These are phyloP conservation scores for Juglanconis sp. DNA, from an alignment of 2,329 filamentous ascomycete species.

Conservation along the genomic window DNA sequence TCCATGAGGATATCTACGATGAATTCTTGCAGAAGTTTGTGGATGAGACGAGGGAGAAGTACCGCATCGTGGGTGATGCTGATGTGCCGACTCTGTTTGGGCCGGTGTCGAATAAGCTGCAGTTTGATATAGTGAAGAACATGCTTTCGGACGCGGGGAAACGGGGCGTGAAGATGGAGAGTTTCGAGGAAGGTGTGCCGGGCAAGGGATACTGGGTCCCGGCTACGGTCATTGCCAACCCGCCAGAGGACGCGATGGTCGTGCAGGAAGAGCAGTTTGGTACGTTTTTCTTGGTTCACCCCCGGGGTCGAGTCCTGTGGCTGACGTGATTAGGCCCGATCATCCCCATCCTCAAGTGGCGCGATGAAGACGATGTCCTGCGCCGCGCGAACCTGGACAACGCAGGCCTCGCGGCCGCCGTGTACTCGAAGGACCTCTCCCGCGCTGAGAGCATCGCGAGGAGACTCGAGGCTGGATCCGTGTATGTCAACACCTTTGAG, in stretches of 20 bases:
- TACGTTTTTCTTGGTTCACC: conserved; percentile 24
- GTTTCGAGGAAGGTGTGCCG: conserved; percentile 41
- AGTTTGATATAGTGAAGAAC: conserved; percentile 57
- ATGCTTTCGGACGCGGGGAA: conserved; percentile 54
- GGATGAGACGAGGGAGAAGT: conserved; percentile 41
- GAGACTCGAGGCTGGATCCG: conserved; percentile 53
- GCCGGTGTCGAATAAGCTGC: conserved; percentile 63
- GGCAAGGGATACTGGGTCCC: conserved; percentile 53
- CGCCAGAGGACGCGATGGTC: conserved; percentile 51
- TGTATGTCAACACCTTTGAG: conserved; percentile 54
- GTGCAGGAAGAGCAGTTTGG: conserved; percentile 61
- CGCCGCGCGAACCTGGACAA: conserved; percentile 50
- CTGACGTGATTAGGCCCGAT: conserved; percentile 47
- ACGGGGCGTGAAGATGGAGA: conserved; percentile 49
- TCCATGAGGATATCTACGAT: conserved; percentile 59
- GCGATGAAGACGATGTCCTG: conserved; percentile 57
- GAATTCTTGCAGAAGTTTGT: conserved; percentile 44
- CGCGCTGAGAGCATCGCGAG: conserved; percentile 50
- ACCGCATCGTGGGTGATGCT: conserved; percentile 34
- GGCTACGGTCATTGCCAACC: conserved; percentile 57
- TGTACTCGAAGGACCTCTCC: conserved; percentile 53
- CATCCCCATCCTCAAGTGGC: conserved; percentile 60
- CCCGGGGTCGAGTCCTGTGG: background rate
- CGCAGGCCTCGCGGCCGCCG: conserved; percentile 53
- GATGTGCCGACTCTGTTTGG: conserved; percentile 41